These are phyloP conservation scores for Tolypocladium cylindrosporum DNA, from an alignment of 2,329 filamentous ascomycete genomes.

Conservation along the genomic window DNA sequence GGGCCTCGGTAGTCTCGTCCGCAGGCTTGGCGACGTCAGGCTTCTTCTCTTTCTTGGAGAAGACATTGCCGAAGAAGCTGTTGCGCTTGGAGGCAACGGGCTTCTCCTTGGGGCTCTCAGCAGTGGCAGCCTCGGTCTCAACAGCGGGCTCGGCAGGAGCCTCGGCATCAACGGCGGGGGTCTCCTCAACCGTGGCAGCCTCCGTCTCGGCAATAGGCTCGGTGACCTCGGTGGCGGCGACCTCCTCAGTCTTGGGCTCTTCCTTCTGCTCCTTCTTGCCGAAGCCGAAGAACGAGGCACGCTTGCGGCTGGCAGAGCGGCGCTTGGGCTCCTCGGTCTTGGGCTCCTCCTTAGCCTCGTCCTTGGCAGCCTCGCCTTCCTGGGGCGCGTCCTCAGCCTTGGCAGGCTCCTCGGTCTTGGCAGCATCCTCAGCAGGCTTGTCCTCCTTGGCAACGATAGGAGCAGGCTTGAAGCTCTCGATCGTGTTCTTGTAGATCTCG, in stretches of 20 bases:
- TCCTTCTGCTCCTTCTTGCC: conserved; percentile 44
- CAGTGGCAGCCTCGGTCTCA: conserved; percentile 31
- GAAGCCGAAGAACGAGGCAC: conserved; percentile 53
- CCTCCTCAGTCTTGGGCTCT: conserved; percentile 21
- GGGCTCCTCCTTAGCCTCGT: conserved; percentile 39
- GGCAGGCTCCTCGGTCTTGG: conserved; percentile 25
- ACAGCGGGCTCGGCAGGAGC: conserved; percentile 18
- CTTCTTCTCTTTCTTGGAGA: conserved; percentile 51
- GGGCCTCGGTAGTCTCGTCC: conserved; percentile 21
- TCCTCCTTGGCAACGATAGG: conserved; percentile 19
- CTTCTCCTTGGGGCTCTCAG: conserved; percentile 36
- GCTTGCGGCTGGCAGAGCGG: conserved; percentile 56
- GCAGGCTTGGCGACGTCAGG: conserved; percentile 35
- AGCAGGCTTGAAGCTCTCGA: conserved; percentile 57
- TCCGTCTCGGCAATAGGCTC: conserved; percentile 24
- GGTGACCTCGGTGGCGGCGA: conserved; percentile 18
- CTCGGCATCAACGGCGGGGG: conserved; percentile 24
- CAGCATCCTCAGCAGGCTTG: conserved; percentile 17
- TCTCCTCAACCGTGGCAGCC: conserved; percentile 23
- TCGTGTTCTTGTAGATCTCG: conserved; percentile 79
- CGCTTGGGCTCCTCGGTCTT: conserved; percentile 52
- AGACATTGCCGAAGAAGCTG: conserved; percentile 44
- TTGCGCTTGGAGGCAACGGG: conserved; percentile 41
- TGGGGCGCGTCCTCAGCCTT: conserved; percentile 23
- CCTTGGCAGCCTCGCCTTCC: conserved; percentile 25